phyloP scores from a whole-genome alignment of 352 stramenopile species.

The Globisporangium rhizosaccharum region DNA sequence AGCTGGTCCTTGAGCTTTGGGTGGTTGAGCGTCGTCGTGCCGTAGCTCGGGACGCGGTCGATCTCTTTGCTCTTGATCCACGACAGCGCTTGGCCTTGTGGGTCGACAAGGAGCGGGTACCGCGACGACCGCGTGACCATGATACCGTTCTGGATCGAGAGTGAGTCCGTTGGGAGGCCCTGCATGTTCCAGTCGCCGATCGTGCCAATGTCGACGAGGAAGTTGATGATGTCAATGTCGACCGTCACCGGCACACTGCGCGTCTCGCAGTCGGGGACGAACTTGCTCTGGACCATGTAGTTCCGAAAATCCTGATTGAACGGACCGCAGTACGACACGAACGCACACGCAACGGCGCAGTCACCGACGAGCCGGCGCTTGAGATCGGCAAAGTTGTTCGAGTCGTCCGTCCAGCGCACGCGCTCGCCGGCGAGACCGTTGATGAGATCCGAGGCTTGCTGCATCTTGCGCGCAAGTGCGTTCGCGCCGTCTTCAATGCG shows the following conservation, averaged over 20 bases:
- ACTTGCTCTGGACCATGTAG: slow-evolving; percentile 96
- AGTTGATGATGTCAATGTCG: slow-evolving; percentile 96
- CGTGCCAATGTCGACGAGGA: slow-evolving; percentile 96
- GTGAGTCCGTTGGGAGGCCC: slow-evolving; percentile 93
- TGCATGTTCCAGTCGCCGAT: slow-evolving; percentile 99
- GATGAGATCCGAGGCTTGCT: slow-evolving; percentile 95
- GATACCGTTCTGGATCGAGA: slow-evolving; percentile 99
- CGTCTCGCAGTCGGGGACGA: slow-evolving; percentile 90
- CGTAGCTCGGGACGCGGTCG: slow-evolving; percentile 93
- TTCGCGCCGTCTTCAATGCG: slow-evolving; percentile 96
- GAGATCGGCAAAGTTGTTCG: slow-evolving; percentile 96
- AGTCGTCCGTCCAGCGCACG: slow-evolving; percentile 97
- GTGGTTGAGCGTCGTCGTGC: slow-evolving; percentile 94
- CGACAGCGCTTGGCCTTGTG: slow-evolving; percentile 95
- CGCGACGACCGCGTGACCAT: slow-evolving; percentile 95
- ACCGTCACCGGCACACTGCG: slow-evolving; percentile 91
- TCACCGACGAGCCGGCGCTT: slow-evolving; percentile 96
- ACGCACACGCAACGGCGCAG: slow-evolving; percentile 95
- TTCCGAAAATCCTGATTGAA: slow-evolving; percentile 98
- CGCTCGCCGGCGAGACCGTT: slow-evolving; percentile 95
- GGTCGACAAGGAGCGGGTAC: slow-evolving; percentile 96
- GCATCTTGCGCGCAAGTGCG: slow-evolving; percentile 95
- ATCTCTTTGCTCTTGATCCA: slow-evolving; percentile 97
- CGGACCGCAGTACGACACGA: slow-evolving; percentile 97
- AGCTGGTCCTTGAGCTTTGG: slow-evolving; percentile 97